Evolutionary conservation across 2,329 filamentous ascomycete genomes (phyloP), one percentile per base, ranked within the genome.

Genomic region (Curvularia verruculosa): DNA sequence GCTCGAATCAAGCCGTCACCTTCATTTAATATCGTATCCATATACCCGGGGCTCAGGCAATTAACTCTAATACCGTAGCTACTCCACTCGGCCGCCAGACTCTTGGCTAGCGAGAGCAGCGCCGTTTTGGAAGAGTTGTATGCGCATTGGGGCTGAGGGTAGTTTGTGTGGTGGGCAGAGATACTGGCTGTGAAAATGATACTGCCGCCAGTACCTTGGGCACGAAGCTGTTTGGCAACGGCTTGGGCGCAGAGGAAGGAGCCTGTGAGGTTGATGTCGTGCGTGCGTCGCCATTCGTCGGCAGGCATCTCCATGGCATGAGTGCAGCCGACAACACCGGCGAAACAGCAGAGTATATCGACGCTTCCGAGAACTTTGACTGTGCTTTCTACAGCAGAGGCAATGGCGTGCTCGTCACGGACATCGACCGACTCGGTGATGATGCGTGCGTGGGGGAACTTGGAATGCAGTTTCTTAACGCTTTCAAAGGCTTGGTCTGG

Each of bases 41-140:
- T 91, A 65, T 92, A 92, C 0, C 89, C 89, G 0, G 90, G 90
- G 37, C 83, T 86, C 43, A 93, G 81, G 18, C 81, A 85, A 65
- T 93, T 92, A 5, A 89, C 86, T 2, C 87, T 77, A 58, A 93
- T 90, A 0, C 90, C 89, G 69, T 88, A 83, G 1, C 79, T 76
- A 1, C 87, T 87, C 89, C 89, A 92, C 74, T 93, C 90, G 0
- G 87, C 88, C 0, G 89, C 89, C 15, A 92, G 75, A 34, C 81
- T 87, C 61, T 82, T 85, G 48, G 85, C 87, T 63, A 92, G 72
- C 49, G 85, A 83, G 28, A 89, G 65, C 1, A 92, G 74, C 0
- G 84, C 88, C 0, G 87, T 85, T 73, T 93, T 93, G 61, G 83
- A 86, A 1, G 86, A 85, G 63, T 93, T 92, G 70, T 93, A 92